Evolutionary conservation across 208 protist species (phyloP), one percentile per base, ranked within the genome.

Genomic region (Trypanosoma lewisi): DNA sequence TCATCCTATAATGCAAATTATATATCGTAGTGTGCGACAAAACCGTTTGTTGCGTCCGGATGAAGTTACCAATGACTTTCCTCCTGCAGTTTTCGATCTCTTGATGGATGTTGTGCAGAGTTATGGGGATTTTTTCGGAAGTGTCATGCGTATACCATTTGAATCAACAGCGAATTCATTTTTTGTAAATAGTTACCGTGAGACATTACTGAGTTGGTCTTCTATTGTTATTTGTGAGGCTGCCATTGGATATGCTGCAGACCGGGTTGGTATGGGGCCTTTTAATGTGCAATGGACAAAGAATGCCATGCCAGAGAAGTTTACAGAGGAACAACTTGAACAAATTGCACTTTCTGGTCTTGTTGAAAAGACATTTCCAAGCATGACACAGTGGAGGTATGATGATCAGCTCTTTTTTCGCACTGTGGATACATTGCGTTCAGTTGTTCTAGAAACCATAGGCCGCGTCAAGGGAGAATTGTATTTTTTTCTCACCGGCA

Each of bases 391-490:
- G 16, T 58, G 70, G 59, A 61, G 56, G 3, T 71, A 67, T 21
- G 57, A 71, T 42, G 66, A 71, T 30, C 8, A 50, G 1, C 37
- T 60, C 11, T 47, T 71, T 42, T 36, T 30, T 25, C 62, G 56
- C 27, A 75, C 75, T 11, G 37, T 85, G 12, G 71, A 77, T n/a
- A 62, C 47, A 19, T 50, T 73, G 27, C 65, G 79, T 1, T 61
- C 63, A 34, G 61, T 80, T 2, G 67, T 85, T 54, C 39, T 79
- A 44, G 71, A 80, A 59, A 67, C 72, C 11, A 44, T 85, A 27
- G 70, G 63, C 30, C 66, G 69, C 33, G 61, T 85, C 21, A 85
- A 81, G 31, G 79, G 79, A 2, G 79, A 85, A 71, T 30, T 81
- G 36, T 75, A 79, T 41, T 85, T 70, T 65, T 56, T 85, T 16